phyloP scores from a whole-genome alignment of 768 basidiomycete genomes.

The Podaxis carcinomalis region DNA sequence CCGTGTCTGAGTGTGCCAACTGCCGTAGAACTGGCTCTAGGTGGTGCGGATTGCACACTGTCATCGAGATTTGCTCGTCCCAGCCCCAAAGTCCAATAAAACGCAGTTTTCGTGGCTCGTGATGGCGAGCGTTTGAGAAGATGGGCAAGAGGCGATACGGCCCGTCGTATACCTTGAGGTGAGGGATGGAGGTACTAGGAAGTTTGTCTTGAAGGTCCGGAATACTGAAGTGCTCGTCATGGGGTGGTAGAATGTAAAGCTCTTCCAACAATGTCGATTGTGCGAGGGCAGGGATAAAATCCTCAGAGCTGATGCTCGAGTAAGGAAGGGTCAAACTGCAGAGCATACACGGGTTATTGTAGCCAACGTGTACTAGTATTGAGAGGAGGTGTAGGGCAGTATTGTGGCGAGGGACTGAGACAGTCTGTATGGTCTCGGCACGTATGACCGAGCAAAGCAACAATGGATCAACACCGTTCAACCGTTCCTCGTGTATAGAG shows the following conservation, averaged over 20 bases:
- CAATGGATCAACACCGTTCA: constrained; percentile 22
- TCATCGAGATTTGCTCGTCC: constrained; percentile 18
- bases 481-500: constrained; percentile 28
- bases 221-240: constrained; percentile 18
- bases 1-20: constrained; percentile 16
- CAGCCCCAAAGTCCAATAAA: constrained; percentile 24
- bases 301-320: constrained; percentile 13
- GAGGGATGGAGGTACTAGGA: constrained; percentile 17
- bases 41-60: constrained; percentile 18
- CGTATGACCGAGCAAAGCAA: constrained; percentile 24
- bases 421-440: constrained; percentile 23
- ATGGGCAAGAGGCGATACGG: constrained; percentile 19
- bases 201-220: constrained; percentile 13
- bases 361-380: constrained; percentile 9
- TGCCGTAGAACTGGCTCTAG: constrained; percentile 15
- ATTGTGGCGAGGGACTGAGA: constrained; percentile 28
- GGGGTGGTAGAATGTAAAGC: constrained; percentile 27
- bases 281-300: constrained; percentile 3
- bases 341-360: neutral
- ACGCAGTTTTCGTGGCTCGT: constrained; percentile 17
- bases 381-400: constrained; percentile 27
- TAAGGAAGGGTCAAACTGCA: constrained; percentile 12
- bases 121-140: constrained; percentile 16
- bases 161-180: constrained; percentile 24
- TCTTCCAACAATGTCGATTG: constrained; percentile 16